phyloP scores from a whole-genome alignment of 805 yeast genomes.

The Cyberlindnera petersonii region DNA sequence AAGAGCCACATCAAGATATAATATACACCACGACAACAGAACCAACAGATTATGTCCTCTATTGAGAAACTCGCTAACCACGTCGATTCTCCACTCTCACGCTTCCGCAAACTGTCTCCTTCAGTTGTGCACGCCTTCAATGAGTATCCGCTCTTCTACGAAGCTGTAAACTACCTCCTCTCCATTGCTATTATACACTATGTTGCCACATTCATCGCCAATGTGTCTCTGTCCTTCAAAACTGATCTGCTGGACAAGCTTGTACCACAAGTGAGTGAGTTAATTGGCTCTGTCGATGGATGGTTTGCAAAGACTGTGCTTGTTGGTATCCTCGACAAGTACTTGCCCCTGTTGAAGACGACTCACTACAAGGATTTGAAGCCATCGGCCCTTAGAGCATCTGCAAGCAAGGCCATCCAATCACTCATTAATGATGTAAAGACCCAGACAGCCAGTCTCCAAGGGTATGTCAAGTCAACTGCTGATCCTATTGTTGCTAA shows the following conservation, averaged over 20 bases:
- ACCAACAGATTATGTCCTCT: conserved; percentile 2
- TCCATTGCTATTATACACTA: conserved; percentile 12
- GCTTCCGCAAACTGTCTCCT: conserved; percentile 17
- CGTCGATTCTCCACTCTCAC: conserved; percentile 17
- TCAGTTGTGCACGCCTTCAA: conserved; percentile 10
- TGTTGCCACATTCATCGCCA: conserved; percentile 10
- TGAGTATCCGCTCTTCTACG: conserved; percentile 14
- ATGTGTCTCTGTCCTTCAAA: conserved; percentile 9
- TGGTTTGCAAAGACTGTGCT: conserved; percentile 5
- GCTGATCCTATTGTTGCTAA: conserved; percentile 13
- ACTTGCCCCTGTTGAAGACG: conserved; percentile 7
- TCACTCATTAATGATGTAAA: neutral
- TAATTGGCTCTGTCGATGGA: conserved; percentile 5
- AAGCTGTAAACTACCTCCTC: conserved; percentile 8
- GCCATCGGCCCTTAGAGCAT: conserved; percentile 5
- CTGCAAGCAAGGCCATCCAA: neutral
- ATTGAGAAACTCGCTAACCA: conserved; percentile 14
- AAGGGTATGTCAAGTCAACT: conserved; percentile 6
- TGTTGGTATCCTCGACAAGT: conserved; percentile 10
- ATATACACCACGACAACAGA: neutral
- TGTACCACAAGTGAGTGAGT: conserved; percentile 5
- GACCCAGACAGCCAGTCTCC: neutral
- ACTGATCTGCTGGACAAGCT: conserved; percentile 8
- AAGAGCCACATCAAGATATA: neutral
- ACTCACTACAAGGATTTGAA: conserved; percentile 8